Evolutionary conservation across 1,284 basidiomycete species (phyloP), one percentile per base, ranked within the genome.

Genomic region (Ustilago sp.): DNA sequence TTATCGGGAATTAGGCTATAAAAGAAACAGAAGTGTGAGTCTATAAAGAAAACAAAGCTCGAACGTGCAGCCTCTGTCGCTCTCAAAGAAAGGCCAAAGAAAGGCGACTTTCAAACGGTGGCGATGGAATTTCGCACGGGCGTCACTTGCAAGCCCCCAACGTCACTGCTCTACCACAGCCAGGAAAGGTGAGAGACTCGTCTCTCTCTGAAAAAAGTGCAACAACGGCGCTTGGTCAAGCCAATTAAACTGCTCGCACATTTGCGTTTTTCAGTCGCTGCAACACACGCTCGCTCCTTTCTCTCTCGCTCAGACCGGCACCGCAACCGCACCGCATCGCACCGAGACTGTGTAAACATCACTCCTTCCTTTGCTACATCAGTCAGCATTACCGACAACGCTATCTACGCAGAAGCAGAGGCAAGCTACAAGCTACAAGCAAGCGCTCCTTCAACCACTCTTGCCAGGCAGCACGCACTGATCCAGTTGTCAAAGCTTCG

Each of bases 131-230:
- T 50, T 50, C 28, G 48, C 48, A 50, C 48, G 48, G 48, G 28
- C 48, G 28, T 50, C 48, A 28, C 28, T 34, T 50, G 48, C 48
- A 50, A 50, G 28, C 11, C 47, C 12, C 47, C 48, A 50, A 50
- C 48, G 48, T 50, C 48, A 50, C 12, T 15, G 23, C 31, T 50
- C 28, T 50, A 28, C 34, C 31, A 31, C 31, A 45, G 28, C 31
- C n/a, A 50, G 48, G 31, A 50, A 19, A 19, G 7, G 43, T 19
- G 43, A 8, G 43, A 19, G n/a, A 19, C 19, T 48, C 28, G 9
- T 39, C 31, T 50, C 9, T 48, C 13, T 9, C n/a, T 32, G 31
- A 50, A 50, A 50, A 50, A 50, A 50, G 48, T 50, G 48, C 5
- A 45, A 45, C 43, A 45, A 19, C 43, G 13, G 15, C 39, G 11